Base-by-base conservation (phyloP, 176 grass and related monocot species). In the Metroxylon sagu region DNA sequence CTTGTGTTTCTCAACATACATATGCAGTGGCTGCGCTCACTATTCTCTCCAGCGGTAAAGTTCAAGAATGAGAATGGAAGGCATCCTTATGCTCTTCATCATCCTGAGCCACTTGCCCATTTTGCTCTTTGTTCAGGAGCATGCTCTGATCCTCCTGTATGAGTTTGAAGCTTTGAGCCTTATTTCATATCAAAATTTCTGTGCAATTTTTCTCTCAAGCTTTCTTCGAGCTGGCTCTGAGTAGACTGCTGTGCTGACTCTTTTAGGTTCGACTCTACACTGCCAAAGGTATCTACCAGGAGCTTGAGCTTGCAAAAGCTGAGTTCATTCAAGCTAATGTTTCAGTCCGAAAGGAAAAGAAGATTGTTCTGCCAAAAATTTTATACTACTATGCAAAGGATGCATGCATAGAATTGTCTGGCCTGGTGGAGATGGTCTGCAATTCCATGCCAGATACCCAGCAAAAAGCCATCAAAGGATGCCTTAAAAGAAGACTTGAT, bases 61-160 rank as follows among this genome's bases (percentile, higher is more conserved):
- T 50, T 79, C 16, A 19, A 51, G 69, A 70, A 69, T 63, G 81
- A 62, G 60, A 89, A 74, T 74, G 80, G 74, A 52, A 76, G 29
- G 54, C 88, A 98, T 73, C 78, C 76, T 25, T 93, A 83, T 59
- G 73, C 76, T 50, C 71, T 98, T 76, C 27, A 39, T 57, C 64
- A 57, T 51, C 65, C 77, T 29, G 94, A 86, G 60, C 76, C 88
- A 54, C 85, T 83, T 79, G 85, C 85, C 19, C 85, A 98, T 74
- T 98, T 98, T 59, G 88, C 85, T 68, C 85, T 98, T 85, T 93
- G 78, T 25, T 89, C 85, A 0, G 94, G 94, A 76, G 71, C 94
- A 59, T 85, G 76, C 56, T 98, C 94, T 16, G 94, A 98, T 49
- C 94, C 94, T 83, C 77, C 82, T 29, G 94, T 98, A 83, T 72